Conservation (phyloP, 768 basidiomycete species). For the Psilocybe cubensis region DNA sequence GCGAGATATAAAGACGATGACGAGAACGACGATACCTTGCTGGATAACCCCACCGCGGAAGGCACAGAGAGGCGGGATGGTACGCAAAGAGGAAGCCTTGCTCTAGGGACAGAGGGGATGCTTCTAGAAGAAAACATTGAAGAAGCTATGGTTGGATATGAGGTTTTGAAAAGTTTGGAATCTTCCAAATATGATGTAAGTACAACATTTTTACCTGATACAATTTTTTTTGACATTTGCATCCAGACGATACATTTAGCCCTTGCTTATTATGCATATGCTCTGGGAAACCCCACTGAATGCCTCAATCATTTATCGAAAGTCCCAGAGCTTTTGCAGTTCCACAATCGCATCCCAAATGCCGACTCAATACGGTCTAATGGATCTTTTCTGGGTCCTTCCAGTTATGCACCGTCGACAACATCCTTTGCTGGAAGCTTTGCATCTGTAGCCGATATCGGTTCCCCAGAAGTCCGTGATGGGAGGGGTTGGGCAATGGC, state of each 20-base stretch:
- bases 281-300: conserved; percentile 64
- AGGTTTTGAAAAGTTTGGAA: conserved; percentile 52
- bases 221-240: conserved; percentile 8
- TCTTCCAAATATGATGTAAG: conserved; percentile 61
- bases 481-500: conserved; percentile 73
- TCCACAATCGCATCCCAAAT: conserved; percentile 55
- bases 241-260: conserved; percentile 66
- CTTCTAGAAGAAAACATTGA: conserved; percentile 57
- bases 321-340: conserved; percentile 57
- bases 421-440: conserved; percentile 57
- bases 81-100: conserved; percentile 29
- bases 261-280: conserved; percentile 82
- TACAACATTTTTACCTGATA: conserved; percentile 16
- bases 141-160: conserved; percentile 61
- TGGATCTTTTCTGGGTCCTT: conserved; percentile 21
- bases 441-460: conserved; percentile 41
- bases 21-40: conserved; percentile 43
- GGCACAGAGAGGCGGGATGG: conserved; percentile 26
- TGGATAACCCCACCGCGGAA: neutral
- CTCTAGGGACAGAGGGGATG: conserved; percentile 60
- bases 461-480: conserved; percentile 61
- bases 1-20: conserved; percentile 56
- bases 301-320: conserved; percentile 63
- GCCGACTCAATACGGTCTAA: conserved; percentile 45
- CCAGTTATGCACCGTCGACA: conserved; percentile 41